A percentile compares a stretch with the other conserved stretches of the same genome.
phyloP scores from a whole-genome alignment of 2,329 filamentous ascomycete genomes.

The Aspergillus awamori region DNA sequence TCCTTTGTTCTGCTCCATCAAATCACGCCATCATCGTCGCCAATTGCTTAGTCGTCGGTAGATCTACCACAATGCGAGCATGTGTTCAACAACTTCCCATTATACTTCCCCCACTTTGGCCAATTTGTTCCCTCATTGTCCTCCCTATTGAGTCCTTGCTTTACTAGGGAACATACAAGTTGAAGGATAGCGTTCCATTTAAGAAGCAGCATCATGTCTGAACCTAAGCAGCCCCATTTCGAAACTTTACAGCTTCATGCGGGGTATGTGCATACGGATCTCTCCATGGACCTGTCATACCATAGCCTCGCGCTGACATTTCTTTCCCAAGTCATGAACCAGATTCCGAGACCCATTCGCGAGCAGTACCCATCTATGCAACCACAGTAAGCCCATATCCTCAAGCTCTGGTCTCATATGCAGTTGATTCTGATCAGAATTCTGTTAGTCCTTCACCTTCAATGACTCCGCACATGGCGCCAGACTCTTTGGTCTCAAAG shows the following conservation, averaged over 20 bases:
- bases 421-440: neutral
- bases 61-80: neutral
- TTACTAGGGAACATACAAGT: neutral
- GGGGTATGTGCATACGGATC: constrained; percentile 59
- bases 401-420: neutral
- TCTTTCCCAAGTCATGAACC: constrained; percentile 67
- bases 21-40: constrained; percentile 21
- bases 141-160: neutral
- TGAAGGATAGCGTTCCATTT: neutral
- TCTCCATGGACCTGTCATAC: neutral
- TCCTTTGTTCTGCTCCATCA: neutral
- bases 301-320: neutral
- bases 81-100: neutral
- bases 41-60: neutral
- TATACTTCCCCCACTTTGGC: neutral
- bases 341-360: constrained; percentile 79
- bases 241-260: constrained; percentile 86
- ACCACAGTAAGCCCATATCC: constrained; percentile 62
- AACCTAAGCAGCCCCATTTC: constrained; percentile 58
- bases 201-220: constrained; percentile 34
- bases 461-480: constrained; percentile 96
- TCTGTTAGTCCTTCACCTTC: constrained; percentile 77
- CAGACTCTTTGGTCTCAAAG: constrained; percentile 92
- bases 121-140: neutral
- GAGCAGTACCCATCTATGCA: constrained; percentile 94